A percentile compares a stretch with the other conserved stretches of the same genome.
phyloP scores from a whole-genome alignment of 768 basidiomycete genomes.

The Hygrocybe punicea region DNA sequence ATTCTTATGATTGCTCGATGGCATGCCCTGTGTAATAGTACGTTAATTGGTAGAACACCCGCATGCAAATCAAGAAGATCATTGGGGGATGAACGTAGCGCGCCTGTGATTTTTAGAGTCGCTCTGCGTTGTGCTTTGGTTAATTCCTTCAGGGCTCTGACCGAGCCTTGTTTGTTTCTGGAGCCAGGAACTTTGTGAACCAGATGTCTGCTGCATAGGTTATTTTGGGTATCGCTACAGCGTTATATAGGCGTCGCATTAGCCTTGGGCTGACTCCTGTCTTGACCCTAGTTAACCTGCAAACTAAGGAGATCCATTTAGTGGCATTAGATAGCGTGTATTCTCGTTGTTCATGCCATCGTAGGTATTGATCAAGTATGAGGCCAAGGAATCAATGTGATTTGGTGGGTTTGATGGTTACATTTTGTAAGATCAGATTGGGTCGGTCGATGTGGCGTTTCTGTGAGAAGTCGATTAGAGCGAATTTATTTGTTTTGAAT shows the following conservation, averaged over 20 bases:
- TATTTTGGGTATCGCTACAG: no score
- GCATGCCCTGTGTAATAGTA: conserved; percentile 10
- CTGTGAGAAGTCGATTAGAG: conserved; percentile 12
- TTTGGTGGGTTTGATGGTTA: no score
- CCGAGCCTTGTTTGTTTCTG: conserved; percentile 9
- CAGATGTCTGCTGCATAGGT: no score
- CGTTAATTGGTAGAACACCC: conserved; percentile 11
- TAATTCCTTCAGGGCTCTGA: conserved; percentile 11
- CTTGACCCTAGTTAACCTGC: conserved; percentile 8
- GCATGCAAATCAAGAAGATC: conserved; percentile 22
- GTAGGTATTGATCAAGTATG: conserved; percentile 17
- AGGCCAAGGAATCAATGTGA: no score
- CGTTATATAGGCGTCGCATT: no score
- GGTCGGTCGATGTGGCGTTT: neutral
- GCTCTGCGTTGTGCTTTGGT: conserved; percentile 17
- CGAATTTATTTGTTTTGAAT: conserved; percentile 20
- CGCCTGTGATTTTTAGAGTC: conserved; percentile 17
- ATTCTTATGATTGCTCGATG: conserved; percentile 9
- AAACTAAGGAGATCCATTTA: conserved; percentile 1
- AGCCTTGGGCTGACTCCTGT: conserved; percentile 15
- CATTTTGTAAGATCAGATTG: conserved; percentile 10
- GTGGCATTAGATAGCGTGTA: conserved; percentile 10
- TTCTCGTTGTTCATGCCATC: conserved; percentile 12
- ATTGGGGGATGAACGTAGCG: conserved; percentile 16
- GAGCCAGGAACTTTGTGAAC: neutral